These are phyloP conservation scores for Vitis rotundifolia DNA, from an alignment of 164 flowering plant species.

Conservation along the genomic window DNA sequence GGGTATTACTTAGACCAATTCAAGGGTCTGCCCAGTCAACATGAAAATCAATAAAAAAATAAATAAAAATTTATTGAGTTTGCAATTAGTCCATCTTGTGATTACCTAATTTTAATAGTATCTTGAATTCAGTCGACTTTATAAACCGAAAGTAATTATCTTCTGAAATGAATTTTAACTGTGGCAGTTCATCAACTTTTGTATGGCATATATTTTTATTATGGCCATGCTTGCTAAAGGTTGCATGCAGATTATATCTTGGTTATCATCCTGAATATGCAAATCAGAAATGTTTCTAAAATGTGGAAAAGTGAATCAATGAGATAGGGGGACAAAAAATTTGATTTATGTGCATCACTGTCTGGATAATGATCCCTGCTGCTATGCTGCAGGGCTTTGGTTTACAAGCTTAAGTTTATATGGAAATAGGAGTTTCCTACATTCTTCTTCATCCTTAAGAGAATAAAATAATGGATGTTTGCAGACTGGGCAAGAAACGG, in stretches of 20 bases:
- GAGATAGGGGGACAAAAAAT: neutral
- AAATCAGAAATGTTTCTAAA: too few relatives aligned
- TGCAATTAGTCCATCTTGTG: too few relatives aligned
- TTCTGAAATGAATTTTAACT: neutral
- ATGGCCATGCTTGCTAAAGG: neutral
- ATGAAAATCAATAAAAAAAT: too few relatives aligned
- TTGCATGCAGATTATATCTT: neutral
- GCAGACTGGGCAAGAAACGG: conserved; percentile 98
- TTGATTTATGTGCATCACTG: neutral
- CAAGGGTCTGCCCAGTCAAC: too few relatives aligned
- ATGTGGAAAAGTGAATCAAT: too few relatives aligned
- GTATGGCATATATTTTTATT: neutral
- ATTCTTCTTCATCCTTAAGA: neutral
- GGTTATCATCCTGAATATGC: too few relatives aligned
- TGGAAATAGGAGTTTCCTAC: neutral
- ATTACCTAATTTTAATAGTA: too few relatives aligned
- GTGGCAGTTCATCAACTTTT: neutral
- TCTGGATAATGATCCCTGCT: neutral
- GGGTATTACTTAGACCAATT: too few relatives aligned
- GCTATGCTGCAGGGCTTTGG: neutral
- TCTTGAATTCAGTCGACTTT: too few relatives aligned
- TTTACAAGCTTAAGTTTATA: neutral
- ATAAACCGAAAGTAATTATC: neutral
- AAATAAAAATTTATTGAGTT: too few relatives aligned
- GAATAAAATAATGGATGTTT: conserved; percentile 14